A percentile compares a stretch with the other conserved stretches of the same genome.
These are phyloP conservation scores for Trichophyton rubrum DNA, from an alignment of 2,329 filamentous ascomycete species.

Conservation along the genomic window DNA sequence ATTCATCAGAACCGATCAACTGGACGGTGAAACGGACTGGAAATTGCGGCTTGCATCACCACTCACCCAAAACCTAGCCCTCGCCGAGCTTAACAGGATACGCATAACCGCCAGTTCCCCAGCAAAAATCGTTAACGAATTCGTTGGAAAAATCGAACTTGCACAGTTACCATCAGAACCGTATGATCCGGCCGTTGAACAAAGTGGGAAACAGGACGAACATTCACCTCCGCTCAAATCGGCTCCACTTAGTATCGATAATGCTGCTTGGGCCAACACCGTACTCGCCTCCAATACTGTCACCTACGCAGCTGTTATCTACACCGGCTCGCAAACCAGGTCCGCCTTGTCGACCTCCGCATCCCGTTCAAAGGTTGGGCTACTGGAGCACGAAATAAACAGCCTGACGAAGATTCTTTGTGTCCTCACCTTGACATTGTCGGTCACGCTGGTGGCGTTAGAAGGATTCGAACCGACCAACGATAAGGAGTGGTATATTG, in stretches of 20 bases:
- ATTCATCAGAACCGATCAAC: conserved; percentile 92
- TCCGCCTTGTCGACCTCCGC: conserved; percentile 86
- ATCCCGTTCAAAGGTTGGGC: conserved; percentile 83
- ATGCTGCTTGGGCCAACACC: conserved; percentile 97
- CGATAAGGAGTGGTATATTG: conserved; percentile 68
- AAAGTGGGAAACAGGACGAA: neutral
- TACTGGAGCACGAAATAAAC: conserved; percentile 94
- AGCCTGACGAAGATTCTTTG: conserved; percentile 93
- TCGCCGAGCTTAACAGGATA: conserved; percentile 55
- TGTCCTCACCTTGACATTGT: conserved; percentile 71
- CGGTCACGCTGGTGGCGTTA: conserved; percentile 74
- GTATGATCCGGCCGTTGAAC: conserved; percentile 35
- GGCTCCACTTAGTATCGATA: conserved; percentile 77
- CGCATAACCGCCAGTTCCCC: conserved; percentile 75
- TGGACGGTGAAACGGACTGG: conserved; percentile 98
- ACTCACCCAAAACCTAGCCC: conserved; percentile 64
- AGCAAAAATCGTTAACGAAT: conserved; percentile 88
- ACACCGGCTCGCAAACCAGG: conserved; percentile 87
- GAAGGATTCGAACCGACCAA: conserved; percentile 57
- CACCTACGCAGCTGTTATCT: conserved; percentile 80
- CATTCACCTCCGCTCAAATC: conserved; percentile 35
- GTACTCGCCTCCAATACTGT: conserved; percentile 86
- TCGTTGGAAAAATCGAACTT: conserved; percentile 77
- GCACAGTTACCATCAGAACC: conserved; percentile 40
- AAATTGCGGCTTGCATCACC: conserved; percentile 82